Evolutionary conservation across 2,329 filamentous ascomycete genomes (phyloP).

Genomic region (Septoria linicola): DNA sequence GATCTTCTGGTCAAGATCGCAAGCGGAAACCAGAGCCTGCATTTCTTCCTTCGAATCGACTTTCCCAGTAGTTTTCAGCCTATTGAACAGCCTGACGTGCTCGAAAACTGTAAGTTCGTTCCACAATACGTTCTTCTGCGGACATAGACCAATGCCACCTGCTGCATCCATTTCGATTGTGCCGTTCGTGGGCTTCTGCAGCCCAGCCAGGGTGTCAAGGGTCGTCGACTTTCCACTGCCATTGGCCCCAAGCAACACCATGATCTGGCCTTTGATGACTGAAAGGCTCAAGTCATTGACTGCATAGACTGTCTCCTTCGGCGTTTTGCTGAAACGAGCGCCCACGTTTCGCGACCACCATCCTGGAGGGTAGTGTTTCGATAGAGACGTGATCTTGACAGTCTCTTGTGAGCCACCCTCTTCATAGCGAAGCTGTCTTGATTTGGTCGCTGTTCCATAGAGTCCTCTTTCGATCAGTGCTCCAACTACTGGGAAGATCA

Average conservation of each 20-base stretch:
- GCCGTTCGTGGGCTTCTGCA: conserved; percentile 72
- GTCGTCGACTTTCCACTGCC: conserved; percentile 88
- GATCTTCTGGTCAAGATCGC: conserved; percentile 74
- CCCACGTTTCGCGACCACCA: conserved; percentile 54
- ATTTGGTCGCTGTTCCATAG: conserved; percentile 69
- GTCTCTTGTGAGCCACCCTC: conserved; percentile 46
- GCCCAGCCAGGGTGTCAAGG: conserved; percentile 77
- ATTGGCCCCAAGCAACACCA: conserved; percentile 82
- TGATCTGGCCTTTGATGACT: conserved; percentile 75
- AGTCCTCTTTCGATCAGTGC: conserved; percentile 70
- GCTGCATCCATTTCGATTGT: conserved; percentile 72
- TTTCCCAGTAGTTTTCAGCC: conserved; percentile 65
- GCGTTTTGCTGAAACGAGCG: conserved; percentile 49
- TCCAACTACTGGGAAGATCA: conserved; percentile 74
- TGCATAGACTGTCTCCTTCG: conserved; percentile 69
- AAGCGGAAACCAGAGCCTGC: conserved; percentile 61
- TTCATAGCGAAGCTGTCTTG: conserved; percentile 44
- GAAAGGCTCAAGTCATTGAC: conserved; percentile 71
- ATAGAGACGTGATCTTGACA: conserved; percentile 70
- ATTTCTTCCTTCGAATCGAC: conserved; percentile 63
- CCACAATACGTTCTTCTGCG: conserved; percentile 91
- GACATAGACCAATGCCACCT: conserved; percentile 78
- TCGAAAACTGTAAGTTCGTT: conserved; percentile 81
- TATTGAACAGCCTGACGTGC: conserved; percentile 78
- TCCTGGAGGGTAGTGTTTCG: conserved; percentile 72